Conservation (phyloP, 179 eudicot genomes). For the Corrigiola litoralis region DNA sequence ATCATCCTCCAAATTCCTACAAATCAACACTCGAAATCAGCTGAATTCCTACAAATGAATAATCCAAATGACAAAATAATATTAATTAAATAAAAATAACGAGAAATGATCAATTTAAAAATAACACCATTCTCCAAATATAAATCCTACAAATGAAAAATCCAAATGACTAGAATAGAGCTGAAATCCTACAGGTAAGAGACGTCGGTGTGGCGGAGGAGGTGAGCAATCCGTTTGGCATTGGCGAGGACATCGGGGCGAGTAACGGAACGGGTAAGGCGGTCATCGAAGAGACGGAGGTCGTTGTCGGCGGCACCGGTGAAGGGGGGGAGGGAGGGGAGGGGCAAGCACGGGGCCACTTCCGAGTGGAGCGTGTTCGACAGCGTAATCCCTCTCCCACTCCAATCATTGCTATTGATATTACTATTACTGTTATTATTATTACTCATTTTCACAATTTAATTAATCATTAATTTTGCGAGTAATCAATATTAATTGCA, state of each 20-base stretch:
- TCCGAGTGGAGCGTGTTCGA: constrained; percentile 81
- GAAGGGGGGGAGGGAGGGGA: constrained; percentile 87
- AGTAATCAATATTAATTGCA: no score
- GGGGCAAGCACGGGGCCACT: constrained; percentile 82
- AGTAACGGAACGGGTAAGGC: constrained; percentile 30
- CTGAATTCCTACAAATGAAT: background rate
- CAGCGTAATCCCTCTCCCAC: constrained; percentile 62
- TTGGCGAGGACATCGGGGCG: constrained; percentile 55
- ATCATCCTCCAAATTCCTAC: background rate
- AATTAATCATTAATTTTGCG: no score
- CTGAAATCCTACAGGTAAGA: constrained; percentile 68
- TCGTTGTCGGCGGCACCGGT: constrained; percentile 75
- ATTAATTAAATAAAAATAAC: background rate
- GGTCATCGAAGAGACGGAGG: constrained; percentile 57
- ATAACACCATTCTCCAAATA: no score
- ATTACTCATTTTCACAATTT: no score
- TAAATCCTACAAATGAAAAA: background rate
- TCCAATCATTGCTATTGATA: constrained; percentile 37
- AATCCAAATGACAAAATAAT: background rate
- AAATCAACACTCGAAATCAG: background rate
- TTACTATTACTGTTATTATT: no score
- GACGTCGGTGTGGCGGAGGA: constrained; percentile 64
- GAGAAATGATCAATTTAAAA: no score
- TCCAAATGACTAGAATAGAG: no score
- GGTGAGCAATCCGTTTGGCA: constrained; percentile 63